These are phyloP conservation scores for Mimosa bimucronata DNA, from an alignment of 306 rosid species.

Conservation along the genomic window DNA sequence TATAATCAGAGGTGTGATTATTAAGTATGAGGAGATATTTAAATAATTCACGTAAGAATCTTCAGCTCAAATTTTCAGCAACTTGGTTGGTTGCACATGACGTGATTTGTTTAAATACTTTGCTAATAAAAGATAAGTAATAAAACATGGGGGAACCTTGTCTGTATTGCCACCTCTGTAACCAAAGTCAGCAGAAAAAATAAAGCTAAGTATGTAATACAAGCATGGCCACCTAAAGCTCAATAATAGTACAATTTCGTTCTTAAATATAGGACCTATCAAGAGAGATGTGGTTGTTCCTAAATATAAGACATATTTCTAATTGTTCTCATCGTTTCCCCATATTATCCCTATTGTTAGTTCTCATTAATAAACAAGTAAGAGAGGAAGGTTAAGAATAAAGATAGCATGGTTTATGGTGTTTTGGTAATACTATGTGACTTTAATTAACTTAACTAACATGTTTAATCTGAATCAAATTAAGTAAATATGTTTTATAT, in stretches of 20 bases:
- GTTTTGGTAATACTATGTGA: too few relatives aligned
- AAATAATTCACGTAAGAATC: background rate
- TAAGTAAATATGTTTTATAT: too few relatives aligned
- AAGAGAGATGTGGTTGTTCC: too few relatives aligned
- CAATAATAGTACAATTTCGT: conserved; percentile 15
- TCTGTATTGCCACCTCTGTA: background rate
- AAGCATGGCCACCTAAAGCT: background rate
- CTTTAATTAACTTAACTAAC: too few relatives aligned
- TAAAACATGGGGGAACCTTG: background rate
- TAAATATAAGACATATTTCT: too few relatives aligned
- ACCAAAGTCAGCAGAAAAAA: background rate
- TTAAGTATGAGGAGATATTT: background rate
- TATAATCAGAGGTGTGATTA: background rate
- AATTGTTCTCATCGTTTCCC: too few relatives aligned
- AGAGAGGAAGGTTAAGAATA: too few relatives aligned
- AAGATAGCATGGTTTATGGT: too few relatives aligned
- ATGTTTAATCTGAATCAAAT: too few relatives aligned
- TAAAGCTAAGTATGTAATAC: conserved; percentile 9
- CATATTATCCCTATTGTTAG: too few relatives aligned
- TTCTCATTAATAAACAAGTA: too few relatives aligned
- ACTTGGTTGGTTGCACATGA: background rate
- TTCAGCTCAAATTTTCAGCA: background rate
- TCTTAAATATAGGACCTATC: too few relatives aligned
- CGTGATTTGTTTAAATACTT: conserved; percentile 20
- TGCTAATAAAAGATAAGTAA: conserved; percentile 10